Percentiles rank a stretch among this genome's conserved stretches.
phyloP scores from a whole-genome alignment of 176 grass and related monocot genomes.

The Phyllostachys edulis region DNA sequence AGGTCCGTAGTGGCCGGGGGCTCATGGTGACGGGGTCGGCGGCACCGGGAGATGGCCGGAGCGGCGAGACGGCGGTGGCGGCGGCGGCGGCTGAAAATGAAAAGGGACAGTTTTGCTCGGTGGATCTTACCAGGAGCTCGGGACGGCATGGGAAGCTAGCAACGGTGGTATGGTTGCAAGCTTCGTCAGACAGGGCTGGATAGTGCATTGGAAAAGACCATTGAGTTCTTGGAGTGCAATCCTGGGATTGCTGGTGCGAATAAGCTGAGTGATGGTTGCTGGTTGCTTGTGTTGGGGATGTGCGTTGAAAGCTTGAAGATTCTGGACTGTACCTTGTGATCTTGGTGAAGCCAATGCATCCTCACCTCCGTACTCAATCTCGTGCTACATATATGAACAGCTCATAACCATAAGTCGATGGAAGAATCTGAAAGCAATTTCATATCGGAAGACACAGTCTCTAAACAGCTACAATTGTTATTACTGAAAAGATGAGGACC shows the following conservation, averaged over 20 bases:
- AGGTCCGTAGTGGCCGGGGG: no score
- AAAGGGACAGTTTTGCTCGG: no score
- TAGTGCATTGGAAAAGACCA: constrained; percentile 28
- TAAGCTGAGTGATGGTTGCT: background rate
- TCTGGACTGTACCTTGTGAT: constrained; percentile 4
- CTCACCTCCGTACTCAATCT: constrained; percentile 24
- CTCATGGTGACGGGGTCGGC: no score
- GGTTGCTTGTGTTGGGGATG: background rate
- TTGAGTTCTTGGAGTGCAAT: constrained; percentile 16
- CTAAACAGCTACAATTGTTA: no score
- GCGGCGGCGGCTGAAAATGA: no score
- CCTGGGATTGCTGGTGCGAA: background rate
- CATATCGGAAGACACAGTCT: no score
- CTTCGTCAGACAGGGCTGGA: constrained; percentile 17
- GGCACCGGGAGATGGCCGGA: no score
- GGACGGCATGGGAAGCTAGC: no score
- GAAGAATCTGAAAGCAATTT: no score
- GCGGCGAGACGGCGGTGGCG: no score
- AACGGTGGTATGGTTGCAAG: constrained; percentile 33
- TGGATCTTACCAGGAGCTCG: no score
- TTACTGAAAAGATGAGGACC: no score
- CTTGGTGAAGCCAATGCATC: constrained; percentile 21
- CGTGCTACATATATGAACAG: constrained; percentile 24
- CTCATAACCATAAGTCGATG: background rate
- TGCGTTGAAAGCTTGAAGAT: constrained; percentile 14